Conservation (phyloP, 768 basidiomycete genomes). For the Lepiota venenata region DNA sequence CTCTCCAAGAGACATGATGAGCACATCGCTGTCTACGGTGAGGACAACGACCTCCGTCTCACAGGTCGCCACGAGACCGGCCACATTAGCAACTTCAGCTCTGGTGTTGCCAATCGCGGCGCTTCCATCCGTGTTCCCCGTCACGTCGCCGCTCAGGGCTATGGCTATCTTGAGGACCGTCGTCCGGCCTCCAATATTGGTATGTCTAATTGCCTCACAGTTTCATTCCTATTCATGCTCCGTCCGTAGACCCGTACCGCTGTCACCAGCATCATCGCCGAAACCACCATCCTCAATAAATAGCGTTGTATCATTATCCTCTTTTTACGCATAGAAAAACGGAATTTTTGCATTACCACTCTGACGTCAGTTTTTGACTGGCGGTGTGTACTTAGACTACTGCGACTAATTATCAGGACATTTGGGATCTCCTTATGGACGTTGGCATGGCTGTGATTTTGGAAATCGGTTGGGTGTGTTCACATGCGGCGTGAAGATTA, state of each 20-base stretch:
- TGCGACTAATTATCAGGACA: constrained; percentile 3
- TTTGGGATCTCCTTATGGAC: constrained; percentile 7
- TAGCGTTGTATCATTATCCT: constrained; percentile 28
- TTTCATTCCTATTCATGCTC: constrained; percentile 9
- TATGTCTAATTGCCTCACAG: constrained; percentile 32
- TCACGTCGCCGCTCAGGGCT: constrained; percentile 89
- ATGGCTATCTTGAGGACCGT: constrained; percentile 94
- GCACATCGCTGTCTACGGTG: constrained; percentile 97
- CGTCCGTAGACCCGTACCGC: constrained; percentile 82
- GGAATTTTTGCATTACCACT: constrained; percentile 9
- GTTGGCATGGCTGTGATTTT: constrained; percentile 3
- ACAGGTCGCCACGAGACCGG: constrained; percentile 98
- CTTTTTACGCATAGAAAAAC: constrained; percentile 10
- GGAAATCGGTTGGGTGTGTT: background rate
- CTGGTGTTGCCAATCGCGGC: constrained; percentile 97
- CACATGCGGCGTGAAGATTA: background rate
- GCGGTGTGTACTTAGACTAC: constrained; percentile 9
- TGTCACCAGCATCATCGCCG: constrained; percentile 85
- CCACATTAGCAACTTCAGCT: constrained; percentile 86
- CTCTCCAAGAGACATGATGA: constrained; percentile 86
- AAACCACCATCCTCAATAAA: constrained; percentile 77
- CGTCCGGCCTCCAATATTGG: constrained; percentile 98
- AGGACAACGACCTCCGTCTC: constrained; percentile 95
- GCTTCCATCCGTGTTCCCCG: constrained; percentile 96
- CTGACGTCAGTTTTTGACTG: background rate